Evolutionary conservation across 768 basidiomycete species (phyloP), one percentile per base, ranked within the genome.

Genomic region (Tubosaeta sp.): DNA sequence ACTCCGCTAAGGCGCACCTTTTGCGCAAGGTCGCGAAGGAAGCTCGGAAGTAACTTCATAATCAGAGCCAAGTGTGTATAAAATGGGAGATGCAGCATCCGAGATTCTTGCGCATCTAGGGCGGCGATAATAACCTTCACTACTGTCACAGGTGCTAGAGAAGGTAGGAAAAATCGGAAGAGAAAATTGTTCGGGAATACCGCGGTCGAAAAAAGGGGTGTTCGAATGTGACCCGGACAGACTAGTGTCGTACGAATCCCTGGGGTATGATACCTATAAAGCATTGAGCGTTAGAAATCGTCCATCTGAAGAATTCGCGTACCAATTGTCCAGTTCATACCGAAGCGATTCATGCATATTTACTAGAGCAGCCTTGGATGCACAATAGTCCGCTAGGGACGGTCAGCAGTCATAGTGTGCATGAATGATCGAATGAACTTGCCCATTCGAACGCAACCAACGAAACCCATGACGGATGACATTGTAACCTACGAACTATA

Each of bases 301-400:
- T 32, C n/a, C n/a, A 46, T 22, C 2, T 3, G n/a, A 43, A 44
- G 49, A 32, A 43, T 48, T 5, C n/a, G 54, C 64, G 46, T 67
- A 88, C 86, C 77, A 73, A 39, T 86, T 82, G 65, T 94, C 87
- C 16, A 98, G 81, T 66, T 99, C 95, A 59, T 84, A 88, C 46
- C 92, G 80, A 46, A 99, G 76, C 13, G 88, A 85, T 57, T 94
- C 88, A 58, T 95, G 84, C 40, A 97, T 69, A 29, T 80, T 80
- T 14, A 89, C 73, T 19, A 88, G 64, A n/a, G 94, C 94, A 11
- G 93, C 90, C 72, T 99, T 99, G 22, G 91, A 92, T 9, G 93
- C 91, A 66, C 78, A 79, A 66, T 99, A 98, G 70, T 95, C 92
- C 61, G 84, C 90, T 91, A 49, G 19, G 30, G 32, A 52, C 29